Percentiles rank a stretch among this genome's conserved stretches.
Evolutionary conservation across 257 asterid genomes (phyloP).

Genomic region (Solanum sitiens): DNA sequence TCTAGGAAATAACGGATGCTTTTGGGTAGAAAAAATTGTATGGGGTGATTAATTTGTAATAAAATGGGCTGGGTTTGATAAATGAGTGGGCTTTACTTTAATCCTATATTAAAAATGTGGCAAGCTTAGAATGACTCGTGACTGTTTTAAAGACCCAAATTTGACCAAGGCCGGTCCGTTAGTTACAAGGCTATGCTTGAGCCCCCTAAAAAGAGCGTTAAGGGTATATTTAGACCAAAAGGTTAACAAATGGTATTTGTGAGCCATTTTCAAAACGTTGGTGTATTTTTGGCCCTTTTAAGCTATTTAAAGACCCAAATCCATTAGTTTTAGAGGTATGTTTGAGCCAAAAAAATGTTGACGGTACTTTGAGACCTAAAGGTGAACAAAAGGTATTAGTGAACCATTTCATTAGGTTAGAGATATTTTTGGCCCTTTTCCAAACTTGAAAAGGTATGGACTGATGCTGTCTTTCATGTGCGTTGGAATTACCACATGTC

Average conservation of each 20-base stretch:
- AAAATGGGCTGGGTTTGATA: neutral
- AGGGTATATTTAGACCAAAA: neutral
- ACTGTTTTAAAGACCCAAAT: neutral
- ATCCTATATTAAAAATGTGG: neutral
- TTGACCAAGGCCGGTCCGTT: neutral
- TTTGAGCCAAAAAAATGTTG: neutral
- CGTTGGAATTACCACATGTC: neutral
- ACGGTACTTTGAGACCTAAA: neutral
- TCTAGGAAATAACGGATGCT: neutral
- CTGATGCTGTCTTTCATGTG: neutral
- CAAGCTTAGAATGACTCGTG: neutral
- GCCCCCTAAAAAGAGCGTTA: neutral
- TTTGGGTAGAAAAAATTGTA: neutral
- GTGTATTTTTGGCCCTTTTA: neutral
- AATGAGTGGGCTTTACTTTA: neutral
- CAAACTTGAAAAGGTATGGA: neutral
- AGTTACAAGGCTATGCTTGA: neutral
- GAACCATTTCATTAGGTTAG: neutral
- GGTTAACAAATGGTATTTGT: neutral
- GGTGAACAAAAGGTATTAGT: neutral
- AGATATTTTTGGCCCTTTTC: neutral
- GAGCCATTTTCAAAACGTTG: neutral
- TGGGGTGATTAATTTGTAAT: neutral
- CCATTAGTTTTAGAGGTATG: neutral
- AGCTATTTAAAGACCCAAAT: neutral